phyloP scores from a whole-genome alignment of 345 rosid species.

The Moringa oleifera region DNA sequence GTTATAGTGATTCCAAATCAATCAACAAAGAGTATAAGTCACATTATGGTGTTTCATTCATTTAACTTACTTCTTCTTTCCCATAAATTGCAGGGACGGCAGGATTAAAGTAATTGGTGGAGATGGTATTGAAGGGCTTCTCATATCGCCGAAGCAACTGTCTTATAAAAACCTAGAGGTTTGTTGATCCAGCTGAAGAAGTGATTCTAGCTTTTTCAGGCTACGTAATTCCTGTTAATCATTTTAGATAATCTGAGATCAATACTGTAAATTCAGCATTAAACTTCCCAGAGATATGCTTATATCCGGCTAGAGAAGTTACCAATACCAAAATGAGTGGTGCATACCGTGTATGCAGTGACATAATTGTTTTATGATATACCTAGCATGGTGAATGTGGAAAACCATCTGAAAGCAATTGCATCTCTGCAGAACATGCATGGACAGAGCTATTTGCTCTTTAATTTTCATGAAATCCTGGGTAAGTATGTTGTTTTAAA shows the following conservation, averaged over 20 bases:
- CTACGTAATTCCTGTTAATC: not conserved
- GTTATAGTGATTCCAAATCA: not conserved
- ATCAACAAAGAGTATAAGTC: not conserved
- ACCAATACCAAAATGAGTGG: no score
- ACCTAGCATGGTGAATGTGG: not conserved
- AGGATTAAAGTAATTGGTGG: conserved; percentile 66
- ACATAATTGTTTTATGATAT: no score
- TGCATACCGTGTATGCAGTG: no score
- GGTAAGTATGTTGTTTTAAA: no score
- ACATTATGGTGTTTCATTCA: not conserved
- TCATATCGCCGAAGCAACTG: conserved; percentile 43
- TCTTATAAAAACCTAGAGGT: conserved; percentile 60
- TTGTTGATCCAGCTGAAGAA: not conserved
- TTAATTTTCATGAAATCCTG: not conserved
- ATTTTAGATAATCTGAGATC: not conserved
- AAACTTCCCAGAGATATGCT: not conserved
- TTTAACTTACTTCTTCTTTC: conserved; percentile 4
- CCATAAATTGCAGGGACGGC: conserved; percentile 44
- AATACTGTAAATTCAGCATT: not conserved
- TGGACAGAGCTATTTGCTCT: no score
- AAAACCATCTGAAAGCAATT: not conserved
- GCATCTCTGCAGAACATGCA: not conserved
- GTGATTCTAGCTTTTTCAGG: not conserved
- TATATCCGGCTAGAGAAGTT: no score
- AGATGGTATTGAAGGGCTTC: conserved; percentile 58